These are phyloP conservation scores for Trichomonas tenax DNA, from an alignment of 208 protist species.

Conservation along the genomic window DNA sequence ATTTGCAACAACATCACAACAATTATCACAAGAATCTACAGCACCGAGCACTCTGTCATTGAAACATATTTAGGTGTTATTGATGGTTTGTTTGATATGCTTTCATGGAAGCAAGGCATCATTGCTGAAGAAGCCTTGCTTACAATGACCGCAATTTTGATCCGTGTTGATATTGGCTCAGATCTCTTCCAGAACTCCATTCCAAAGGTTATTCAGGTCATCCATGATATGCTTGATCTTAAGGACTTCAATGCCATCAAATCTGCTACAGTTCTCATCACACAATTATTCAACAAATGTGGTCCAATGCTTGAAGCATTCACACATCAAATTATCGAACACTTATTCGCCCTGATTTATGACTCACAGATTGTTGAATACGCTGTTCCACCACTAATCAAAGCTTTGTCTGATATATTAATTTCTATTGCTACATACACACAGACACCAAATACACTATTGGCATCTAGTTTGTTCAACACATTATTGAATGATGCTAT, in stretches of 20 bases:
- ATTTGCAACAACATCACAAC: background rate
- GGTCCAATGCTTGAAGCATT: background rate
- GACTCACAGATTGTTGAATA: background rate
- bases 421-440: background rate
- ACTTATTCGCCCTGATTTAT: background rate
- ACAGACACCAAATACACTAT: too few relatives aligned
- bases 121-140: background rate
- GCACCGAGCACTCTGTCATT: too few relatives aligned
- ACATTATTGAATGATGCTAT: background rate
- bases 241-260: background rate
- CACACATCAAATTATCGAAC: background rate
- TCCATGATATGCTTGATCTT: background rate
- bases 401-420: background rate
- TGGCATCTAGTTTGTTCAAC: background rate
- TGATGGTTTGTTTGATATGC: background rate
- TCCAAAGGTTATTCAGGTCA: background rate
- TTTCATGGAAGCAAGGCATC: background rate
- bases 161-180: background rate
- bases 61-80: background rate
- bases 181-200: background rate
- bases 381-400: background rate
- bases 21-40: background rate
- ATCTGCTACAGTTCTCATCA: background rate
- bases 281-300: background rate
- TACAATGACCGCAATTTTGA: background rate